Base-by-base conservation (phyloP, 2,329 filamentous ascomycete species). In the Aspergillus sp. region DNA sequence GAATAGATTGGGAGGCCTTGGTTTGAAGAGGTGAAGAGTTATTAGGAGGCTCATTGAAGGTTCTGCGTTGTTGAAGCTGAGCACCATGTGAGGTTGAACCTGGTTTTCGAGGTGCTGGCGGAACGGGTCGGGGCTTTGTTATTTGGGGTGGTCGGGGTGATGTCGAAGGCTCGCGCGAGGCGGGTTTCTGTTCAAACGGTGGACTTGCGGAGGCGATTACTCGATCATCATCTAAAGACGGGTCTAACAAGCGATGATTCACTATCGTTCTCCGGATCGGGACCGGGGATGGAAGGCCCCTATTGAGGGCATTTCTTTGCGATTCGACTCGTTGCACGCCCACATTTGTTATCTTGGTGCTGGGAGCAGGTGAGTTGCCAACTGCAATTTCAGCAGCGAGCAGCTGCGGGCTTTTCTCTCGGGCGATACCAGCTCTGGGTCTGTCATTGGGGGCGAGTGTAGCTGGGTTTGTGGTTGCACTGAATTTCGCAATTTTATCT, bases 401-500 rank as follows among this genome's bases (percentile, higher is more conserved):
- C 43, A 73, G 69, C 53, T 75, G 75, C 11, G 64, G 62, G 7
- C 64, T 67, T 23, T 68, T 68, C 34, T 62, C 47, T 48, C 68
- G 65, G 22, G 55, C 17, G 31, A 66, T 43, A 25, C 66, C 59
- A 8, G 66, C 56, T 17, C 62, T 56, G 25, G 59, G 60, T 57
- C 53, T 19, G 31, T 62, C 38, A n/a, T 59, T 59, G 5, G 62
- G 43, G 38, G 25, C 59, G 17, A 61, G 47, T 2, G 68, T 51
- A 13, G 66, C 65, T 25, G 68, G 66, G 54, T 65, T 68, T 25
- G 34, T 15, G 34, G 34, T 13, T 41, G 67, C 64, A 23, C 71
- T 69, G 60, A 77, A 77, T 54, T 61, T 69, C 52, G 73, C 73
- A 53, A 79, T 76, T 61, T 74, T 79, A 61, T 77, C 75, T 64